A percentile compares a stretch with the other conserved stretches of the same genome.
phyloP scores from a whole-genome alignment of 495 filamentous ascomycete genomes.

The Lasiosphaeria hispida region DNA sequence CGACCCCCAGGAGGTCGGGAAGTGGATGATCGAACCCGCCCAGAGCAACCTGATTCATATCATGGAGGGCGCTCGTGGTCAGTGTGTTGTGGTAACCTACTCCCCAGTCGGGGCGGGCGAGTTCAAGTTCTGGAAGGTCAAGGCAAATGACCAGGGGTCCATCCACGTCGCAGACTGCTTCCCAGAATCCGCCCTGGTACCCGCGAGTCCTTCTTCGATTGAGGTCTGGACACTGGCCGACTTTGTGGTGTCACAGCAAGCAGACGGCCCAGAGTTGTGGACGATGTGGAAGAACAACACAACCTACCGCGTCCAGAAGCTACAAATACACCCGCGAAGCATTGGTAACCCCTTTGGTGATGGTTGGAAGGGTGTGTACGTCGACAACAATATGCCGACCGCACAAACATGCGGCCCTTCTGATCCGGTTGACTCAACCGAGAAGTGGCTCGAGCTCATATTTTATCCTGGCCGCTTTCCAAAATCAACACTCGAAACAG shows the following conservation, averaged over 20 bases:
- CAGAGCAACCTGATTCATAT: slow-evolving; percentile 70
- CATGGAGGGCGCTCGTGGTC: slow-evolving; percentile 61
- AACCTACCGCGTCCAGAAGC: slow-evolving; percentile 66
- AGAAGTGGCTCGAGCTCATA: slow-evolving; percentile 72
- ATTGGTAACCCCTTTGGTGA: slow-evolving; percentile 58
- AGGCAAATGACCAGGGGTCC: slow-evolving; percentile 58
- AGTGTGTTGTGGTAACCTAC: slow-evolving; percentile 76
- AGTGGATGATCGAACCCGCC: slow-evolving; percentile 73
- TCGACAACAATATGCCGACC: slow-evolving; percentile 57
- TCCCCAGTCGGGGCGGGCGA: slow-evolving; percentile 81
- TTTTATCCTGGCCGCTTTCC: slow-evolving; percentile 78
- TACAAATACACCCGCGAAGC: slow-evolving; percentile 37
- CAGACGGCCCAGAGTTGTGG: slow-evolving; percentile 64
- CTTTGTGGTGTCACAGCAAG: slow-evolving; percentile 60
- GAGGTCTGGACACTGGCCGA: slow-evolving; percentile 87
- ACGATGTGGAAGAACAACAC: slow-evolving; percentile 83
- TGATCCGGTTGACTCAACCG: slow-evolving; percentile 62
- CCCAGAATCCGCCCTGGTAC: slow-evolving; percentile 58
- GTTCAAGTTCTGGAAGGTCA: slow-evolving; percentile 93
- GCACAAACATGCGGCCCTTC: slow-evolving; percentile 55
- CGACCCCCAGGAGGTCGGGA: slow-evolving; percentile 55
- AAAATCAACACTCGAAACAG: slow-evolving; percentile 74
- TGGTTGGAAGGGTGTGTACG: slow-evolving; percentile 70
- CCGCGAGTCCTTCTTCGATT: slow-evolving; percentile 64
- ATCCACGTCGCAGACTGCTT: slow-evolving; percentile 70